A percentile compares a stretch with the other conserved stretches of the same genome.
phyloP scores from a whole-genome alignment of 495 filamentous ascomycete genomes.

The Lophiostoma macrostomum region DNA sequence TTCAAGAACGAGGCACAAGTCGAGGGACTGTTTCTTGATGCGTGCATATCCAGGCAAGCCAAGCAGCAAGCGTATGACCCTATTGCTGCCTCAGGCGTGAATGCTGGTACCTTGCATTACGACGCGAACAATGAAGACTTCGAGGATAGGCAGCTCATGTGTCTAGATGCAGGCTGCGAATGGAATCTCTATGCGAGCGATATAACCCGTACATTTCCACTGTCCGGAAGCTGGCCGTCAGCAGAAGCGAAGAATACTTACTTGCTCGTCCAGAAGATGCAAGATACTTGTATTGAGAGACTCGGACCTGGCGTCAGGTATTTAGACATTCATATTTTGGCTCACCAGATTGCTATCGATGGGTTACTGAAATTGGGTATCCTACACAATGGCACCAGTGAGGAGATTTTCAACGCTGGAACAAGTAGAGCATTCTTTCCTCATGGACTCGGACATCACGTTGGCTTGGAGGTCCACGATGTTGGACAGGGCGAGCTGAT shows the following conservation, averaged over 20 bases:
- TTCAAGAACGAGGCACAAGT: conserved; percentile 78
- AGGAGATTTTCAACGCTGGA: conserved; percentile 65
- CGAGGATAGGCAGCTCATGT: conserved; percentile 63
- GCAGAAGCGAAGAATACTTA: conserved; percentile 67
- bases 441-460: conserved; percentile 83
- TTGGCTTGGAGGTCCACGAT: conserved; percentile 90
- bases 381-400: conserved; percentile 52
- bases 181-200: conserved; percentile 87
- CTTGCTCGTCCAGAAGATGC: conserved; percentile 75
- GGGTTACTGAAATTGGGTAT: conserved; percentile 71
- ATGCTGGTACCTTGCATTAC: conserved; percentile 86
- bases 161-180: conserved; percentile 83
- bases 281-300: conserved; percentile 67
- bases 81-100: conserved; percentile 75
- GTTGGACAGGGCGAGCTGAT: conserved; percentile 46
- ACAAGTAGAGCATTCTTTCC: conserved; percentile 81
- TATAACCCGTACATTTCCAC: conserved; percentile 82
- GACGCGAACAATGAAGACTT: conserved; percentile 70
- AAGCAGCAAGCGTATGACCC: conserved; percentile 80
- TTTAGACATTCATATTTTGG: conserved; percentile 64
- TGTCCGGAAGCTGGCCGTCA: conserved; percentile 60
- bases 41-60: conserved; percentile 67
- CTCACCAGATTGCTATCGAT: conserved; percentile 66
- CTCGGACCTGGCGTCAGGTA: conserved; percentile 66
- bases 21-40: conserved; percentile 68